phyloP scores from a whole-genome alignment of 305 asterid species.

The Fraxinus sp. region DNA sequence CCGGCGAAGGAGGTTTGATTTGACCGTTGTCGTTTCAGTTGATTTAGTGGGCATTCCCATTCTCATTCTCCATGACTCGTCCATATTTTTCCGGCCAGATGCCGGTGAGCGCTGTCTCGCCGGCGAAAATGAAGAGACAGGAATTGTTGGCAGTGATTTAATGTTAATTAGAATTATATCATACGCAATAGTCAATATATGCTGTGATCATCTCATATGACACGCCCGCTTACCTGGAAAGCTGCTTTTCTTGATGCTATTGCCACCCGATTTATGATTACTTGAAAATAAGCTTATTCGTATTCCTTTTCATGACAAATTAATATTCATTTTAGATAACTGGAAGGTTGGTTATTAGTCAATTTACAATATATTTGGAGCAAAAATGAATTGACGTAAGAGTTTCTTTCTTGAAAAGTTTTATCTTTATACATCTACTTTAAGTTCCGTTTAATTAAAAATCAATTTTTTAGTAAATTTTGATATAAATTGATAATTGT shows the following conservation, averaged over 20 bases:
- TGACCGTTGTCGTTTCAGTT: constrained; percentile 15
- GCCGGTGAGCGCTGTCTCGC: constrained; percentile 9
- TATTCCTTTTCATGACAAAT: neutral
- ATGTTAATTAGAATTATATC: constrained; percentile 4
- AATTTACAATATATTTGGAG: neutral
- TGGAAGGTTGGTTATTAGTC: neutral
- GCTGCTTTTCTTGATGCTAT: constrained; percentile 19
- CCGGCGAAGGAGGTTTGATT: constrained; percentile 40
- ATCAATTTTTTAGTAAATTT: neutral
- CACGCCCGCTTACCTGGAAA: constrained; percentile 34
- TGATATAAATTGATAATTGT: neutral
- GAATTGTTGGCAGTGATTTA: constrained; percentile 20
- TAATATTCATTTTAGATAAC: neutral
- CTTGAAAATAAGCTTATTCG: neutral
- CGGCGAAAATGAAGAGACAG: constrained; percentile 10
- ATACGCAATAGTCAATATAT: neutral
- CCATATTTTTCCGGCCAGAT: constrained; percentile 41
- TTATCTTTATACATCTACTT: neutral
- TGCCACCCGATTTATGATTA: neutral
- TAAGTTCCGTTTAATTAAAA: neutral
- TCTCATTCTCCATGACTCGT: constrained; percentile 70
- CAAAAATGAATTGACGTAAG: neutral
- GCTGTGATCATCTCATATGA: neutral
- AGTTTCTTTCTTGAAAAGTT: neutral
- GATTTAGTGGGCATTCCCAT: constrained; percentile 51